Conservation (phyloP, 148 eudicot species). For the Heliamphora exappendiculata region DNA sequence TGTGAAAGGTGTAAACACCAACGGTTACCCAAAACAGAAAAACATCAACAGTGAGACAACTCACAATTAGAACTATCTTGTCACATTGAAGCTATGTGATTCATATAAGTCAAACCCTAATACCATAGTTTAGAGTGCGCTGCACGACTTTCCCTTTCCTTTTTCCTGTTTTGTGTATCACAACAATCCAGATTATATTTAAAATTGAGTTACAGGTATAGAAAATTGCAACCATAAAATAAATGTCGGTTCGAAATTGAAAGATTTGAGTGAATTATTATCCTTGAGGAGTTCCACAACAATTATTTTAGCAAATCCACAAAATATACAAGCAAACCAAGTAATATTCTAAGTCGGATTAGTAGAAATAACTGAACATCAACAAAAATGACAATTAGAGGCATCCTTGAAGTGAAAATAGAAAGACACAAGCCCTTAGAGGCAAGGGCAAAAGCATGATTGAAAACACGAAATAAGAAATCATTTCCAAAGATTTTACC, state of each 20-base stretch:
- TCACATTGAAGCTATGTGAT: too few relatives aligned
- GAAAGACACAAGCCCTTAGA: not conserved
- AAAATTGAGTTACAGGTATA: not conserved
- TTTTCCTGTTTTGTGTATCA: not conserved
- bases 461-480: not conserved
- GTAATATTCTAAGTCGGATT: not conserved
- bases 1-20: too few relatives aligned
- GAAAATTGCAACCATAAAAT: not conserved
- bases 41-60: too few relatives aligned
- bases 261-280: not conserved
- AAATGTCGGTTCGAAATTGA: not conserved
- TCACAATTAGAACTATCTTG: too few relatives aligned
- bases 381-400: too few relatives aligned
- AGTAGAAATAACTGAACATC: too few relatives aligned
- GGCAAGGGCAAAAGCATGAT: not conserved
- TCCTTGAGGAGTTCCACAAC: not conserved
- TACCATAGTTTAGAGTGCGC: not conserved
- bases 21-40: too few relatives aligned
- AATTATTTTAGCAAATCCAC: not conserved
- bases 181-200: not conserved
- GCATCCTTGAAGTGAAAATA: not conserved
- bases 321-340: not conserved
- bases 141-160: not conserved
- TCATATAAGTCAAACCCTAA: not conserved
- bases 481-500: not conserved